phyloP scores from a whole-genome alignment of 805 yeast genomes.

The Candida alai region DNA sequence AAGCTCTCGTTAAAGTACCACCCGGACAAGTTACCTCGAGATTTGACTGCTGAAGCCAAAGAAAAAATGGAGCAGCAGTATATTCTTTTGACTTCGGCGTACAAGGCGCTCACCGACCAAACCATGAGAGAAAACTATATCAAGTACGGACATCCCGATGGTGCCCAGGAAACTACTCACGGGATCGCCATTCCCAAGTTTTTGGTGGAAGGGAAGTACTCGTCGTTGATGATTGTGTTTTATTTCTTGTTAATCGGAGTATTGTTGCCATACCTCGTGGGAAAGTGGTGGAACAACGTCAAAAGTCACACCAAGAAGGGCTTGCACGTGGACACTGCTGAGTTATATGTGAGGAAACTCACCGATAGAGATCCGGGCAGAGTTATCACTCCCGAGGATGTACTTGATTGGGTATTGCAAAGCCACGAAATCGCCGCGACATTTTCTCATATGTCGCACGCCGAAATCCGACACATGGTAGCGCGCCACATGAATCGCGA shows the following conservation, averaged over 20 bases:
- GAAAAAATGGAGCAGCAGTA: conserved; percentile 66
- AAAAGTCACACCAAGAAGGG: conserved; percentile 80
- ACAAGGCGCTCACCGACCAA: conserved; percentile 92
- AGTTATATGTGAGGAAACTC: conserved; percentile 63
- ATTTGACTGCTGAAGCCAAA: conserved; percentile 53
- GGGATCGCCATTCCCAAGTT: conserved; percentile 95
- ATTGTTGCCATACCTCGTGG: conserved; percentile 75
- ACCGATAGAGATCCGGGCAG: conserved; percentile 73
- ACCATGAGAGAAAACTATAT: conserved; percentile 73
- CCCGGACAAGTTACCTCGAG: conserved; percentile 84
- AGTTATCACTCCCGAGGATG: conserved; percentile 51
- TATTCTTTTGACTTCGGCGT: conserved; percentile 84
- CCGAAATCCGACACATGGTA: conserved; percentile 50
- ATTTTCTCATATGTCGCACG: conserved; percentile 39
- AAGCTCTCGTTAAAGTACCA: conserved; percentile 84
- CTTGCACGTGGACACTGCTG: conserved; percentile 80
- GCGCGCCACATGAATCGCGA: conserved; percentile 57
- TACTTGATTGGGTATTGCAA: conserved; percentile 56
- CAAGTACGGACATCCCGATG: conserved; percentile 96
- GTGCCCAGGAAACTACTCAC: conserved; percentile 84
- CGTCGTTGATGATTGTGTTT: conserved; percentile 55
- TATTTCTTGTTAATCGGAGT: conserved; percentile 75
- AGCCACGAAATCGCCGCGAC: conserved; percentile 60
- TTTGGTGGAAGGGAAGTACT: conserved; percentile 77
- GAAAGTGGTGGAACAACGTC: conserved; percentile 86